Base-by-base conservation (phyloP, 805 yeast genomes). In the Komagataella kurtzmanii region DNA sequence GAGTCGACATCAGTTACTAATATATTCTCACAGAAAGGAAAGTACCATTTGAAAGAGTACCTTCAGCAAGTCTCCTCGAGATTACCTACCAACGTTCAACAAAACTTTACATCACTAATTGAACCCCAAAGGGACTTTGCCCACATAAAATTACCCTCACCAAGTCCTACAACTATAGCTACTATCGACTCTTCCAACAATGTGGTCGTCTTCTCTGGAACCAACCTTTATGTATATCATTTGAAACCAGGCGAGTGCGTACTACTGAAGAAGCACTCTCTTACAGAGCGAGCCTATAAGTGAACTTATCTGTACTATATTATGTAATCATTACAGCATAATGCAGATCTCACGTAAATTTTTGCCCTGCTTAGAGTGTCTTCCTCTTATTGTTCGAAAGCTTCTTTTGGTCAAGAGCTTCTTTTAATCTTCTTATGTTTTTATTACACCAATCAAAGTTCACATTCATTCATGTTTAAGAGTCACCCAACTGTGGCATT, bases 71-170 rank as follows among this genome's bases (percentile, higher is more conserved):
- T 30, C 5, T 30, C 40, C 14, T 30, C 40, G 10, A 30, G 40
- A 30, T 10, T 30, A 10, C 97, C 97, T 1, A 73, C 81, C 10
- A 80, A 85, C 51, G 81, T 90, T 45, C 40, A 30, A 30, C 40
- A 30, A 14, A 30, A 30, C 40, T 30, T 30, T 14, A 79, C 88
- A 8, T 86, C 95, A 2, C 82, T 90, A 53, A 69, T 90, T 58
- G 97, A 90, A 61, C 95, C 97, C 12, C 79, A 86, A 19, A 75
- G 99, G 55, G 96, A 90, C 61, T 93, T 88, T 73, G 97, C 98
- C 0, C 86, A 81, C 50, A 73, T 91, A 57, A 89, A 87, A 63
- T 74, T 91, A 18, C 40, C 40, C 40, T 30, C 40, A 30, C 40
- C 40, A 30, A 30, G 40, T 8, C n/a, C 40, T 4, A 30, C 40